Evolutionary conservation across 768 basidiomycete genomes (phyloP).

Genomic region (Lactifluus hygrophoroides): DNA sequence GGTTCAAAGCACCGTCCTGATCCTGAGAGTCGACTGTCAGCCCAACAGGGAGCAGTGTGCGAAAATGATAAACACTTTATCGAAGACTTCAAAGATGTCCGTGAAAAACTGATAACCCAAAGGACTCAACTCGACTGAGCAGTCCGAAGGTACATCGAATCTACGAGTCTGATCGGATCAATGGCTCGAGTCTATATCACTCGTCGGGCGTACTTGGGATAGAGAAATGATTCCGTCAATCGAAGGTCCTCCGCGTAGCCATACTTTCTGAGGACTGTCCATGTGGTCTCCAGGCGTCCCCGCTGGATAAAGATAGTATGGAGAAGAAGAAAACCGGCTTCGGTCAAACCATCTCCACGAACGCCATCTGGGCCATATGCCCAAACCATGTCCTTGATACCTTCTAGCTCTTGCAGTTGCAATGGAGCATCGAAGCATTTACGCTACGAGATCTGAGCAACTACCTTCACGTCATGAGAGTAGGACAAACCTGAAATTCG

Average conservation of each 20-base stretch:
- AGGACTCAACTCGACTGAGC: conserved; percentile 92
- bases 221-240: conserved; percentile 78
- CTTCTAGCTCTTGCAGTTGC: conserved; percentile 88
- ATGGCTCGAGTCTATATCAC: conserved; percentile 14
- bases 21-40: conserved; percentile 43
- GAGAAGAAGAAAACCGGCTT: conserved; percentile 87
- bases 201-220: conserved; percentile 63
- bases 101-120: conserved; percentile 95
- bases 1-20: conserved; percentile 87
- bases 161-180: conserved; percentile 32
- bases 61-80: conserved; percentile 51
- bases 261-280: conserved; percentile 92
- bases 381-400: conserved; percentile 89
- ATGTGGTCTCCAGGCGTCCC: conserved; percentile 92
- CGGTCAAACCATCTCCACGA: conserved; percentile 74
- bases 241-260: conserved; percentile 94
- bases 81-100: conserved; percentile 90
- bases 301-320: conserved; percentile 96
- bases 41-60: neutral
- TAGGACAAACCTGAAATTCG: conserved; percentile 76
- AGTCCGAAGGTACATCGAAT: conserved; percentile 89
- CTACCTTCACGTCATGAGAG: neutral
- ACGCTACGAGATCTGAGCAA: conserved; percentile 38
- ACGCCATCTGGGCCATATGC: conserved; percentile 71
- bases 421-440: conserved; percentile 94